Conservation (phyloP, 2,329 filamentous ascomycete genomes). For the Colletotrichum sp. region DNA sequence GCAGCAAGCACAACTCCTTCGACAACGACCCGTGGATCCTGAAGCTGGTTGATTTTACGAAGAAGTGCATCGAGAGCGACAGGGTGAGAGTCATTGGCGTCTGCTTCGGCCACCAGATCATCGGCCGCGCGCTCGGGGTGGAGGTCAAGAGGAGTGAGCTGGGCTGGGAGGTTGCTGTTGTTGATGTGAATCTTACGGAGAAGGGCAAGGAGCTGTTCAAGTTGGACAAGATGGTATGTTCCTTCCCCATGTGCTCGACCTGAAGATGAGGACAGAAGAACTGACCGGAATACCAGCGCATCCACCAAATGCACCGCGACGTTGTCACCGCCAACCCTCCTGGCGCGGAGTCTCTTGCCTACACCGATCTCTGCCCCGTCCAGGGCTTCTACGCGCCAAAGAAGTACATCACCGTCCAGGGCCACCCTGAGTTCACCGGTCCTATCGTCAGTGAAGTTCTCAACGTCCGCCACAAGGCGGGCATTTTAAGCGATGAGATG, state of each 20-base stretch:
- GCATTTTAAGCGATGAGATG: conserved; percentile 72
- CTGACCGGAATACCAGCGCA: conserved; percentile 48
- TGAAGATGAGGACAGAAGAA: background rate
- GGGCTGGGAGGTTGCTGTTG: conserved; percentile 86
- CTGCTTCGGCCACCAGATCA: conserved; percentile 89
- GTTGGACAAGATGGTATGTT: conserved; percentile 59
- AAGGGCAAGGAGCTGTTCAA: conserved; percentile 77
- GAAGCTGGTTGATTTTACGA: conserved; percentile 72
- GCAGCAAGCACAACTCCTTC: conserved; percentile 76
- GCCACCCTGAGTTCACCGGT: conserved; percentile 82
- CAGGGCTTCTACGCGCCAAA: conserved; percentile 78
- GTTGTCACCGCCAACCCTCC: conserved; percentile 69
- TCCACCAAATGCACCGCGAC: conserved; percentile 90
- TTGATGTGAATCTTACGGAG: conserved; percentile 68
- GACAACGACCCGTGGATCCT: conserved; percentile 79
- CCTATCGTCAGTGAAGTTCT: conserved; percentile 75
- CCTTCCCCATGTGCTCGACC: background rate
- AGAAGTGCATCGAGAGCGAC: conserved; percentile 60
- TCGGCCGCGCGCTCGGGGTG: conserved; percentile 73
- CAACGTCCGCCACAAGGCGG: conserved; percentile 64
- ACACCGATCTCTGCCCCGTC: conserved; percentile 70
- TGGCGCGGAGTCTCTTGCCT: conserved; percentile 66
- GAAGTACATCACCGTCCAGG: conserved; percentile 78
- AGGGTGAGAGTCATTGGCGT: conserved; percentile 77
- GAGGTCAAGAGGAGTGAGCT: conserved; percentile 69